phyloP scores from a whole-genome alignment of 306 rosid genomes.

The Begonia peltatifolia region DNA sequence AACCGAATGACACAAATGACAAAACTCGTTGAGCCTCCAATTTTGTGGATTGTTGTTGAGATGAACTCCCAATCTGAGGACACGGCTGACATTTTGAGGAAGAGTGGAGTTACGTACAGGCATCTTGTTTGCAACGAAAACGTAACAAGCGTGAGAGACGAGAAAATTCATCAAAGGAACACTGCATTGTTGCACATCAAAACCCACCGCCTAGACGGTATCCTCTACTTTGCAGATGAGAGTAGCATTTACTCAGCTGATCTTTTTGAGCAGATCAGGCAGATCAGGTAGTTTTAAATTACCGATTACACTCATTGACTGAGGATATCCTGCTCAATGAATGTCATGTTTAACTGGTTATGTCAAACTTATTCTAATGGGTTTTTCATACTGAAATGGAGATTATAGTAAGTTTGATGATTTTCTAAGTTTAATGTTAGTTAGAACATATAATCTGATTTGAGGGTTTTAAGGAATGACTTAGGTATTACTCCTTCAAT shows the following conservation, averaged over 20 bases:
- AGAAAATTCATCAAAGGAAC: constrained; percentile 54
- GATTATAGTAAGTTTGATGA: no score
- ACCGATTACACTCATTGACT: neutral
- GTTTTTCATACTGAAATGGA: no score
- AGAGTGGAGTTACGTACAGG: constrained; percentile 64
- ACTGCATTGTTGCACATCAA: constrained; percentile 65
- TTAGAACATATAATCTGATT: no score
- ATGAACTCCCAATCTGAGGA: constrained; percentile 68
- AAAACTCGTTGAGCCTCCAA: constrained; percentile 45
- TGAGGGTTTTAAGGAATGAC: no score
- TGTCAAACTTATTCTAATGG: no score
- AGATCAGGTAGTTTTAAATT: constrained; percentile 48
- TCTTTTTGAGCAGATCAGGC: constrained; percentile 71
- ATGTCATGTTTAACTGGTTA: no score
- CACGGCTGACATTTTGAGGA: constrained; percentile 57
- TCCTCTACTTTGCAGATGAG: constrained; percentile 75
- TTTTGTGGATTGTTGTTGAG: constrained; percentile 88
- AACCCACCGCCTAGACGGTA: constrained; percentile 79
- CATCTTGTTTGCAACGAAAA: constrained; percentile 62
- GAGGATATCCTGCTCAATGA: no score
- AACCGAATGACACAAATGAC: constrained; percentile 51
- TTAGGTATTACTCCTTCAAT: no score
- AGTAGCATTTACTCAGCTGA: constrained; percentile 39
- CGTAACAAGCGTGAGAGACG: constrained; percentile 34
- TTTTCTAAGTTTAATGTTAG: no score